phyloP scores from a whole-genome alignment of 192 early-diverging fungal species.

The Kickxella alabastrina region DNA sequence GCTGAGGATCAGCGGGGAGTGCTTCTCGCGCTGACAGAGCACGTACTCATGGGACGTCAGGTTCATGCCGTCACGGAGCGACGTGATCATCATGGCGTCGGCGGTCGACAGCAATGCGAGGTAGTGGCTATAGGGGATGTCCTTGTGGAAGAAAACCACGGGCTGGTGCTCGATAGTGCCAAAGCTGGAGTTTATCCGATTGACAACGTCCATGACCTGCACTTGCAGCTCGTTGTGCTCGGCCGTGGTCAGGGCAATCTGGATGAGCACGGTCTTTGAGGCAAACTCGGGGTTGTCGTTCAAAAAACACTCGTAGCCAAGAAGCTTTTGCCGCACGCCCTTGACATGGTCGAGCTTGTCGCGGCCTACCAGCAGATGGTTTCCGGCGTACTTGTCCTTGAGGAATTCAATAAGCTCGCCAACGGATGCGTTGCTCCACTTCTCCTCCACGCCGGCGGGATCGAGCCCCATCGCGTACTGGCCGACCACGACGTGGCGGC shows the following conservation, averaged over 20 bases:
- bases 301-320: constrained; percentile 89
- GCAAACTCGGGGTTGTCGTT: constrained; percentile 85
- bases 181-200: constrained; percentile 87
- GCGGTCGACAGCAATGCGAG: constrained; percentile 82
- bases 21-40: constrained; percentile 81
- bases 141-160: constrained; percentile 86
- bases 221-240: constrained; percentile 86
- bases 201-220: constrained; percentile 85
- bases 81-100: constrained; percentile 85
- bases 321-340: constrained; percentile 91
- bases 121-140: constrained; percentile 89
- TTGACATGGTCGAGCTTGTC: constrained; percentile 97
- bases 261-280: constrained; percentile 88
- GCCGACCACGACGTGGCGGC: constrained; percentile 71
- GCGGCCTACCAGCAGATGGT: constrained; percentile 87
- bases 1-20: constrained; percentile 82
- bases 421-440: constrained; percentile 66
- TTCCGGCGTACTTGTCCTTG: constrained; percentile 84
- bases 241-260: constrained; percentile 88
- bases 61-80: constrained; percentile 97
- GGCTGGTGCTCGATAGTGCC: constrained; percentile 88
- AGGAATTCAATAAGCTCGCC: constrained; percentile 73
- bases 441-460: constrained; percentile 64
- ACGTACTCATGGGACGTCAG: constrained; percentile 92
- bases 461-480: constrained; percentile 97